Base-by-base conservation (phyloP, 805 yeast species). In the Candida taoyuanica region DNA sequence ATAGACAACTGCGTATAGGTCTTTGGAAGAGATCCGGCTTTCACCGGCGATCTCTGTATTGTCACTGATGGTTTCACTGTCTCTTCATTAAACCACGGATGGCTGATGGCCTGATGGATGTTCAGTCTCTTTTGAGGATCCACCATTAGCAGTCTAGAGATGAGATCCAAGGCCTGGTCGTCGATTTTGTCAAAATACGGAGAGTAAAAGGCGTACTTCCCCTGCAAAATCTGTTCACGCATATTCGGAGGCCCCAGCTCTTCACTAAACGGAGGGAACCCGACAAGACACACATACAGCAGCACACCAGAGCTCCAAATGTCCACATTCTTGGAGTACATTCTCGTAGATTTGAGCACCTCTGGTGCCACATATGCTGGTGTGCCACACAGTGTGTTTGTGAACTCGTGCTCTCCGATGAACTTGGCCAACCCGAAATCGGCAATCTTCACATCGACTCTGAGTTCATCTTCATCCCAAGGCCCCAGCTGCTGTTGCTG, bases 341-440 rank as follows among this genome's bases (percentile, higher is more conserved):
- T 67, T 23, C 81, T 58, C 3, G 68, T 61, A 2, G 70, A 62
- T 9, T 71, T 67, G n/a, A 68, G 46, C 6, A 85, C 82, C 52
- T 85, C 94, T 0, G 94, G 94, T 0, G 93, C 93, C 15, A 85
- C 93, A 53, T 85, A 85, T 0, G 91, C 87, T 0, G 94, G 94
- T 0, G 94, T 85, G 2, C 94, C 94, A 62, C 94, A 85, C 29
- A 85, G 59, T 0, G 94, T 85, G 49, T 78, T 78, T 8, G 94
- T 82, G 54, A 82, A 82, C 43, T 78, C 74, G 46, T 76, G 62
- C 49, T 81, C 87, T 6, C 91, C 91, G 31, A 84, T 68, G 33
- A 66, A 63, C 48, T 74, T 68, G 1, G 78, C 74, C 14, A 75
- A 47, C 0, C 96, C 96, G 60, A 85, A 85, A 60, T 85, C 94